Evolutionary conservation across 805 yeast species (phyloP), one percentile per base, ranked within the genome.

Genomic region (Starmerella sirachaensis): DNA sequence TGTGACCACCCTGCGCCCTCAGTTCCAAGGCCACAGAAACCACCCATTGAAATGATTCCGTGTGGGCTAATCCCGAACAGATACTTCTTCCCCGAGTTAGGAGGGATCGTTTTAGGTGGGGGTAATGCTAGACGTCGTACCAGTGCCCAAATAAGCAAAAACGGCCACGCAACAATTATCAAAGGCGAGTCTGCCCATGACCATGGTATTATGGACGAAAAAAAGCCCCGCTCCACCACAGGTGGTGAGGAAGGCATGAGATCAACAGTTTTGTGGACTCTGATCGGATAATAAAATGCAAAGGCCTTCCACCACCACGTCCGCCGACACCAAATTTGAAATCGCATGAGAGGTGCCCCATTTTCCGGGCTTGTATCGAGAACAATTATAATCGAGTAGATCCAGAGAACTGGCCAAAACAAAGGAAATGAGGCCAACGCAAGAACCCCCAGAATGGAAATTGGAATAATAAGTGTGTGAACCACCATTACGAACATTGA

Each of bases 41-140:
- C 86, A 2, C 96, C 95, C 70, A 86, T 68, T 1, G 94, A 81
- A 10, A 86, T 85, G 12, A 88, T 86, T 0, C 98, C 98, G 57
- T 91, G 98, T 0, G 98, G 98, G 58, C 86, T 96, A 53, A 83
- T 78, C 0, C 95, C 93, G 59, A 88, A 88, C 2, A 88, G 72
- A 57, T 91, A 88, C 25, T 78, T 63, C 2, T 47, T 41, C 17
- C 61, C 61, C 2, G 57, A 49, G 3, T 54, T 41, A 1, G 44
- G 44, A 10, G 40, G 38, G 9, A 22, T 12, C 5, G 30, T 27
- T 8, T 32, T 32, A 3, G 35, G 35, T 5, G 21, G 7, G 4
- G 16, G 12, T 7, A 32, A 32, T 4, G 14, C 7, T 16, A 40
- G 21, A 83, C 86, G 32, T 21, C 27, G 0, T 84, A 88, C 5